Base-by-base conservation (phyloP, 805 yeast species). In the Wickerhamomyces hampshirensis region DNA sequence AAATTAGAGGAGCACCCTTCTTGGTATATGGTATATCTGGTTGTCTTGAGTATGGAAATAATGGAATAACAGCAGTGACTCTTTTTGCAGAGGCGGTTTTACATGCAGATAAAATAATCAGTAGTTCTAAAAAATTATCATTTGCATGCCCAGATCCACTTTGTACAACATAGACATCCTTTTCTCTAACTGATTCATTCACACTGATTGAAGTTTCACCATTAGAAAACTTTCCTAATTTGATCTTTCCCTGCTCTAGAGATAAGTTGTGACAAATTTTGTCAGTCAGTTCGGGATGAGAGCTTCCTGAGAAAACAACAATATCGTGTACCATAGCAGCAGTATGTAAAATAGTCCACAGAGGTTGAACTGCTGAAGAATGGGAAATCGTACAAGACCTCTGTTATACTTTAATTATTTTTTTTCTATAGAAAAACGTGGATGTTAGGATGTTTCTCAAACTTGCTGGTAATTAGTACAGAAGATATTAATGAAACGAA, bases 41-140 rank as follows among this genome's bases (percentile, higher is more conserved):
- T 61, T 93, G 99, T 54, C 99, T 73, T 3, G 95, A 84, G 58
- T 93, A 93, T 18, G 98, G 96, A 61, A 93, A 93, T 42, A 88
- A 69, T 4, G 99, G 98, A 59, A 93, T 80, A 21, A 93, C 98
- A 10, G 97, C 97, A 16, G 74, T 93, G 58, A 93, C 89, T 57
- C 87, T 86, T 48, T 85, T 83, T 16, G 99, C 99, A 15, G 96
- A 84, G 3, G 98, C 99, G 35, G 97, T 96, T 50, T 91, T 81
- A 63, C 98, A 91, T 36, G 98, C 98, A 31, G 93, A 79, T 28
- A 93, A 84, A 50, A 93, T 73, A 44, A 94, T 91, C 55, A 93
- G 69, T 47, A 93, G 68, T 64, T 93, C 99, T 94, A 93, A 85
- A 42, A 93, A 85, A 56, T 86, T 91, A 55, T 93, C 98, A 56